These are phyloP conservation scores for Hymenoscyphus infarciens DNA, from an alignment of 2,329 filamentous ascomycete genomes.

Conservation along the genomic window DNA sequence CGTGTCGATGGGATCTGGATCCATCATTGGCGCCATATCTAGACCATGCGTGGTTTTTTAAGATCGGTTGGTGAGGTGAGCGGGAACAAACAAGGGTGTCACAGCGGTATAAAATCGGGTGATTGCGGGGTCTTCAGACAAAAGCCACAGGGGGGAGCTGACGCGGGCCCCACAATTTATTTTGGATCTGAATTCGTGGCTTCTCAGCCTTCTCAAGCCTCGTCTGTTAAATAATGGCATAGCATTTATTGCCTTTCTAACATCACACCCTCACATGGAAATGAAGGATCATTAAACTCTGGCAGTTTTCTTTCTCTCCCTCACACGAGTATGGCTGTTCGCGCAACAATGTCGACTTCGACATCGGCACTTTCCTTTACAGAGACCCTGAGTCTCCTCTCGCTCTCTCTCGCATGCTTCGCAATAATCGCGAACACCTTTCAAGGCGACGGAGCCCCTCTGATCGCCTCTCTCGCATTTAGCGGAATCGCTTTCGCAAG, in stretches of 20 bases:
- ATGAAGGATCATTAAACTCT: not conserved
- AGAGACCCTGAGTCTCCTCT: slow-evolving; percentile 54
- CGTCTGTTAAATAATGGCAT: not conserved
- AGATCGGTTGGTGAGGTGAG: not conserved
- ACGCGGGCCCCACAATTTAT: not conserved
- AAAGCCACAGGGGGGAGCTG: not conserved
- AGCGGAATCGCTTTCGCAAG: slow-evolving; percentile 79
- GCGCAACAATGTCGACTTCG: slow-evolving; percentile 14
- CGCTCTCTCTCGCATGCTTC: slow-evolving; percentile 65
- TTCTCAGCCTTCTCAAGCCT: slow-evolving; percentile 14
- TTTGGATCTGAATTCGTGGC: slow-evolving; percentile 15
- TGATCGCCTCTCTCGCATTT: slow-evolving; percentile 84
- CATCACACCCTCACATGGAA: slow-evolving; percentile 9
- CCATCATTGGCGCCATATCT: slow-evolving; percentile 21
- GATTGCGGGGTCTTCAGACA: not conserved
- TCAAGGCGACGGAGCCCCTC: slow-evolving; percentile 76
- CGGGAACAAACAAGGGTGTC: not conserved
- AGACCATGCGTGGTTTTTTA: slow-evolving; percentile 5
- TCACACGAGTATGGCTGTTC: slow-evolving; percentile 11
- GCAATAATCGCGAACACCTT: slow-evolving; percentile 78
- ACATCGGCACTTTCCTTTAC: slow-evolving; percentile 44
- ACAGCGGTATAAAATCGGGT: not conserved
- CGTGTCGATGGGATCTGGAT: slow-evolving; percentile 16
- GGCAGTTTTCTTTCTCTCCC: slow-evolving; percentile 5
- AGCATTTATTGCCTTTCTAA: not conserved